Percentiles rank a stretch among this genome's conserved stretches.
These are phyloP conservation scores for Eucalyptus paniculata DNA, from an alignment of 345 rosid genomes.

Conservation along the genomic window DNA sequence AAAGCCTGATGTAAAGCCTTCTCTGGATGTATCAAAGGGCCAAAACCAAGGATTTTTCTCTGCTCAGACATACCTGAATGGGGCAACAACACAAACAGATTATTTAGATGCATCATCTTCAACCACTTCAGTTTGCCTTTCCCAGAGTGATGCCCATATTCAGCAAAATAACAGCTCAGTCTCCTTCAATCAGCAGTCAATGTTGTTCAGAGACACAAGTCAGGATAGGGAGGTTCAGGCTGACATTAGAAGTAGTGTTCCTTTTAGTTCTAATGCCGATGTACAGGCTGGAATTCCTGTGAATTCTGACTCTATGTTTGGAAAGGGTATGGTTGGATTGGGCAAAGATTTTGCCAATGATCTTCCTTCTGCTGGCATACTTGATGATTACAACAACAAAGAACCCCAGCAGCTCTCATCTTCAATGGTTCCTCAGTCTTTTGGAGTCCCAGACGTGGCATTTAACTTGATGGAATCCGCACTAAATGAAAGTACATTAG, in stretches of 20 bases:
- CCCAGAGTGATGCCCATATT: constrained; percentile 42
- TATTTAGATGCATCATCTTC: constrained; percentile 72
- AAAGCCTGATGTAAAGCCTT: constrained; percentile 48
- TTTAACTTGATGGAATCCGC: constrained; percentile 47
- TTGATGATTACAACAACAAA: constrained; percentile 26
- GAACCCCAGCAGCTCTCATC: constrained; percentile 54
- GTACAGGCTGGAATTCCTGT: constrained; percentile 14
- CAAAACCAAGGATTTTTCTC: constrained; percentile 32
- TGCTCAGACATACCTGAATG: constrained; percentile 27
- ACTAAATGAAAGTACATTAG: constrained; percentile 27
- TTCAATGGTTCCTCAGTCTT: constrained; percentile 55
- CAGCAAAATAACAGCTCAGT: constrained; percentile 31
- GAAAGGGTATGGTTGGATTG: constrained; percentile 25
- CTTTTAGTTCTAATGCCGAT: constrained; percentile 16
- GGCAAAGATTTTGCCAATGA: constrained; percentile 37
- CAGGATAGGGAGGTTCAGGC: constrained; percentile 46
- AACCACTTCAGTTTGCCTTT: constrained; percentile 44
- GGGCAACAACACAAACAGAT: constrained; percentile 27
- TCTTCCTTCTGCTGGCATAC: constrained; percentile 29
- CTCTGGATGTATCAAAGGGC: constrained; percentile 30
- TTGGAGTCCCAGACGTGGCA: constrained; percentile 46
- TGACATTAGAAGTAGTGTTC: constrained; percentile 26
- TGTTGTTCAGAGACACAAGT: constrained; percentile 26
- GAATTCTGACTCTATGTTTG: constrained; percentile 22
- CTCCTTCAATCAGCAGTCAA: constrained; percentile 27